Conservation (phyloP, 2,329 filamentous ascomycete genomes). For the Diplodia corticola region DNA sequence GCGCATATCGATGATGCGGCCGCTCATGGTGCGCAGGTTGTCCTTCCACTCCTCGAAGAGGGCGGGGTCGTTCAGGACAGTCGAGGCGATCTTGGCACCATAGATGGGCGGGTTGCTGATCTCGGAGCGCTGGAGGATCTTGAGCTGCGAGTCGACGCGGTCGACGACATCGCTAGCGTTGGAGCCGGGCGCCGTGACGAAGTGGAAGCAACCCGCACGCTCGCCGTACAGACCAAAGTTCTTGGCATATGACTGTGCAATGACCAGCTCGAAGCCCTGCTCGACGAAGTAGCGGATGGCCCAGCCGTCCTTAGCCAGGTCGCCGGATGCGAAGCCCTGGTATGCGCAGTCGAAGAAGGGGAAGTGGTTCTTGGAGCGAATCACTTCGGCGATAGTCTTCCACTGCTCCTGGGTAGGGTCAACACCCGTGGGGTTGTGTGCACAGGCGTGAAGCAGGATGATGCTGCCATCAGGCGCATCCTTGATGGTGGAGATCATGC, state of each 20-base stretch:
- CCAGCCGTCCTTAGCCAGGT: slow-evolving; percentile 80
- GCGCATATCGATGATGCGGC: slow-evolving; percentile 92
- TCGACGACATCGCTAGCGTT: slow-evolving; percentile 61
- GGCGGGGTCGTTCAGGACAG: slow-evolving; percentile 76
- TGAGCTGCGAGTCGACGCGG: slow-evolving; percentile 81
- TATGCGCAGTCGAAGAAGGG: slow-evolving; percentile 99
- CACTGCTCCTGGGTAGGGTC: slow-evolving; percentile 94
- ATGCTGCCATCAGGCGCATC: slow-evolving; percentile 76
- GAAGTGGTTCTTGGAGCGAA: slow-evolving; percentile 80
- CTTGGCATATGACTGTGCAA: slow-evolving; percentile 57
- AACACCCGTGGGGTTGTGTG: slow-evolving; percentile 97
- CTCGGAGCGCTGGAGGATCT: slow-evolving; percentile 92
- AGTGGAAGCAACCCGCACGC: slow-evolving; percentile 94
- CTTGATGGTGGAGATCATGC: slow-evolving; percentile 71
- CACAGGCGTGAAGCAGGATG: slow-evolving; percentile 90
- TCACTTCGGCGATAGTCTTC: slow-evolving; percentile 79
- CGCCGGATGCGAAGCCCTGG: slow-evolving; percentile 94
- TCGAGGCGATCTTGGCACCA: slow-evolving; percentile 83
- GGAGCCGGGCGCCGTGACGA: slow-evolving; percentile 72
- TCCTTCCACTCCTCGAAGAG: slow-evolving; percentile 92
- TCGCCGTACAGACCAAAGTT: slow-evolving; percentile 86
- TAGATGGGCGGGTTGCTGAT: slow-evolving; percentile 97
- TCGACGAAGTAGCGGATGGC: slow-evolving; percentile 94
- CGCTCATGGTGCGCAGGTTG: slow-evolving; percentile 90
- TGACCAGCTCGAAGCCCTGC: slow-evolving; percentile 72